These are phyloP conservation scores for Lipomyces yamanashiensis DNA, from an alignment of 805 yeast species.

Conservation along the genomic window DNA sequence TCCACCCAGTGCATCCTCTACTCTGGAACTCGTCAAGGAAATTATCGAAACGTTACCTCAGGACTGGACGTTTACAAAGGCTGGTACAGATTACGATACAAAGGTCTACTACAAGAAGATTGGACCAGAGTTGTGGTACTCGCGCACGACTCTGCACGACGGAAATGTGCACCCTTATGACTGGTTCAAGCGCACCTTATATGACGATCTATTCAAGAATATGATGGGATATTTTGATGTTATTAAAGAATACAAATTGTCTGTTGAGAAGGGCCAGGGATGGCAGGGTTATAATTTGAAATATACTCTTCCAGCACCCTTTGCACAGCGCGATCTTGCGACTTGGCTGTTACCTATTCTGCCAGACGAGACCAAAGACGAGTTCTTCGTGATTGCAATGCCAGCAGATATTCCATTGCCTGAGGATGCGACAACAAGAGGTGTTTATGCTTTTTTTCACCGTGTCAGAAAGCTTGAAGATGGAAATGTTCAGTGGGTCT, in stretches of 20 bases:
- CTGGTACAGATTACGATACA: constrained; percentile 1
- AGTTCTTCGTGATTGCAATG: constrained; percentile 26
- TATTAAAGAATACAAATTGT: constrained; percentile 9
- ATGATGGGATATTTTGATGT: constrained; percentile 32
- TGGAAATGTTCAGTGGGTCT: constrained; percentile 21
- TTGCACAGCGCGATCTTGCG: constrained; percentile 31
- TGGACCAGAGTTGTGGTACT: constrained; percentile 21
- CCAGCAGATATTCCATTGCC: constrained; percentile 33
- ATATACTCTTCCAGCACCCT: constrained; percentile 31
- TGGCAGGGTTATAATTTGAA: constrained; percentile 28
- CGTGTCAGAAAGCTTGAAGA: constrained; percentile 19
- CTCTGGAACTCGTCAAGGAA: constrained; percentile 13
- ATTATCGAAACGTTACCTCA: constrained; percentile 19
- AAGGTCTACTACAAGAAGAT: constrained; percentile 18
- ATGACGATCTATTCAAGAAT: constrained; percentile 27
- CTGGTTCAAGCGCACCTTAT: constrained; percentile 28
- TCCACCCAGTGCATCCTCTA: constrained; percentile 23
- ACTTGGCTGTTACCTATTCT: constrained; percentile 21
- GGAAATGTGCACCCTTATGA: constrained; percentile 20
- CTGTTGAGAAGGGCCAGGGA: background rate
- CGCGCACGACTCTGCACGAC: constrained; percentile 21
- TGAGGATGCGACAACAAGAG: constrained; percentile 25
- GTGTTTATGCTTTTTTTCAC: constrained; percentile 31
- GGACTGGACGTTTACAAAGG: constrained; percentile 16
- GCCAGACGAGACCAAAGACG: constrained; percentile 15